Evolutionary conservation across 192 early-diverging fungal species (phyloP), one percentile per base, ranked within the genome.

Genomic region (Chytriomyces hyalinus): DNA sequence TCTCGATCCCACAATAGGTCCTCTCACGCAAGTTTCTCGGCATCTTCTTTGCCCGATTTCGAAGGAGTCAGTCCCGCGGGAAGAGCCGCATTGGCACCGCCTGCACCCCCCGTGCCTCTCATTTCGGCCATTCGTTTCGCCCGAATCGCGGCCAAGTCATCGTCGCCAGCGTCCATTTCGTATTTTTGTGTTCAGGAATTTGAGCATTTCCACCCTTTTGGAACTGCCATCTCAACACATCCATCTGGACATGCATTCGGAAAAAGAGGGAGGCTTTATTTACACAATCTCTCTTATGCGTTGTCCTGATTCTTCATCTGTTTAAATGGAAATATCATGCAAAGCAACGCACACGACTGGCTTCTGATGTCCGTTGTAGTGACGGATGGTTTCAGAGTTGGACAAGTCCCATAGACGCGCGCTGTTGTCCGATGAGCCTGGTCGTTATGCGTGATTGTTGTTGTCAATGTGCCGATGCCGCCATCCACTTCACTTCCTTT

Each of bases 341-440:
- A 96, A 79, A 15, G 94, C 94, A 51, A 94, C 90, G 83, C 93
- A 93, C 22, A 93, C 92, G 43, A 93, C 94, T 0, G 94, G 92
- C 74, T 96, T 96, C 71, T 94, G 92, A 72, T 96, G 94, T 10
- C 94, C 94, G 80, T 93, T 94, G 82, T 95, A 96, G 68, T 94
- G 92, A 24, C 92, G 88, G 63, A 94, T 92, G 1, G 92, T 93
- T 61, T 94, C 92, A 22, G 91, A 92, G 2, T 90, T 84, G 1
- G 88, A 77, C 24, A 96, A 79, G 72, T 96, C 93, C 94, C 94
- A 96, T 36, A 96, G 73, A 22, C 92, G 73, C 6, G 94, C 94
- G 6, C 90, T 86, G 80, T 95, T 92, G 78, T 96, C 94, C 6
- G 93, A 94, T 4, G 93, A 95, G 3, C 91, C 94, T 89, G 80